Evolutionary conservation across 1,284 basidiomycete species (phyloP), one percentile per base, ranked within the genome.

Genomic region (Prillingera fragicola): DNA sequence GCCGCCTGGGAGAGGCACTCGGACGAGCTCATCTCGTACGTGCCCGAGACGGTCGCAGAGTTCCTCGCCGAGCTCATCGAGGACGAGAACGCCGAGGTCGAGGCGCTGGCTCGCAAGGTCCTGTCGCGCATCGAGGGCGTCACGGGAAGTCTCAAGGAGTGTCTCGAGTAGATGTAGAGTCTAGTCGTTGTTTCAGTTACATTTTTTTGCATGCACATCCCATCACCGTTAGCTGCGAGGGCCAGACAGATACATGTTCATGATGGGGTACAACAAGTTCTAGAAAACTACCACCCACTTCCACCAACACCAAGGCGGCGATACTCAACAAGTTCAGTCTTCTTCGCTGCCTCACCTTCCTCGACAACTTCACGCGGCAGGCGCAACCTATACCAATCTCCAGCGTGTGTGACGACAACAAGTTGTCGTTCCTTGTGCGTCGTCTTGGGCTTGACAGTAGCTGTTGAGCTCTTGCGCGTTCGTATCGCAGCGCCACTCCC

Each of bases 321-420:
- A 45, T 70, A 68, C 48, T 70, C 67, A 3, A 67, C 65, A 21
- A 70, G 47, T 43, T 68, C 59, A 33, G 63, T 66, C 44, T 59
- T 59, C 6, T 46, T 45, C 34, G 43, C 52, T 3, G 14, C 19
- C 8, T 13, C 24, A 5, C 28, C 38, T 7, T 43, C 44, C 5
- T 49, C 47, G 31, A 33, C 50, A 17, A 36, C 48, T 4, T 43
- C 45, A 17, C 47, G 43, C 15, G 87, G 87, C 23, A 92, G 71
- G 12, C 82, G 78, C 8, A 94, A 75, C 6, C 89, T 79, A 71
- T 92, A 94, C 89, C 89, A 94, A n/a, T 89, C 87, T 10, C 89
- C 89, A 2, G 83, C 80, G 62, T 83, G 90, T 0, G 88, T 94
- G 50, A 94, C 71, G 4, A 85, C 87, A 40, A 92, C 74, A 15